These are phyloP conservation scores for Apium graveolens DNA, from an alignment of 129 eudicot species.

Conservation along the genomic window DNA sequence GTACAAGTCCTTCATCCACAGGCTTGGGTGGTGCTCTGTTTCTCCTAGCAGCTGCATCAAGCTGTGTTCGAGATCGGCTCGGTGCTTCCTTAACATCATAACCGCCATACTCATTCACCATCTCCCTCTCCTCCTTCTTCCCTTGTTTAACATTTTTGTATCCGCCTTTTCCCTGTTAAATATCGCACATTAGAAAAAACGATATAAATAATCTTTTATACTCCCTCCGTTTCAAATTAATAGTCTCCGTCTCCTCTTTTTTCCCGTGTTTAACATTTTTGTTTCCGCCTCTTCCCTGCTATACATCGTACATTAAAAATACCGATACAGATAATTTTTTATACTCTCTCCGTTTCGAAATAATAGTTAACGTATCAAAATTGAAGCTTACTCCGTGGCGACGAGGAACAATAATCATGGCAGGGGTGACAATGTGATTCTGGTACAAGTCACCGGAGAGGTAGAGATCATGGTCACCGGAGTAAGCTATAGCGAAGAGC, in stretches of 20 bases:
- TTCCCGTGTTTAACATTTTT: constrained; percentile 38
- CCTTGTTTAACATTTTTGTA: constrained; percentile 41
- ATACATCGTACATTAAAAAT: too few relatives aligned
- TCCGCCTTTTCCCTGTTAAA: constrained; percentile 21
- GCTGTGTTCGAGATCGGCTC: constrained; percentile 19
- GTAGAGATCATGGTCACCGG: constrained; percentile 78
- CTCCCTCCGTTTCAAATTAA: too few relatives aligned
- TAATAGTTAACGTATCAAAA: too few relatives aligned
- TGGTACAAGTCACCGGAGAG: constrained; percentile 88
- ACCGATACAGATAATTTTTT: too few relatives aligned
- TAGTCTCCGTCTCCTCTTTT: constrained; percentile 31
- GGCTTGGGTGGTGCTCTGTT: constrained; percentile 35
- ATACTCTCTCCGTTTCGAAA: too few relatives aligned
- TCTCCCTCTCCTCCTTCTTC: constrained; percentile 36
- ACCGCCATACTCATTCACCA: constrained; percentile 42
- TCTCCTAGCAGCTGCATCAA: neutral
- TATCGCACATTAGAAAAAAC: too few relatives aligned
- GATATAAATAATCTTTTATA: too few relatives aligned
- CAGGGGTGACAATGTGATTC: constrained; percentile 77
- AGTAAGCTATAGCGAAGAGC: constrained; percentile 56
- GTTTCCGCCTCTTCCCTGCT: constrained; percentile 29
- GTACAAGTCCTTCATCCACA: constrained; percentile 87
- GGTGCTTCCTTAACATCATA: constrained; percentile 46
- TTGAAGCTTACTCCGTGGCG: constrained; percentile 49
- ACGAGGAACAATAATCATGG: constrained; percentile 81